Percentiles rank a stretch among this genome's conserved stretches.
phyloP scores from a whole-genome alignment of 2,329 filamentous ascomycete genomes.

The Fusarium clavum region DNA sequence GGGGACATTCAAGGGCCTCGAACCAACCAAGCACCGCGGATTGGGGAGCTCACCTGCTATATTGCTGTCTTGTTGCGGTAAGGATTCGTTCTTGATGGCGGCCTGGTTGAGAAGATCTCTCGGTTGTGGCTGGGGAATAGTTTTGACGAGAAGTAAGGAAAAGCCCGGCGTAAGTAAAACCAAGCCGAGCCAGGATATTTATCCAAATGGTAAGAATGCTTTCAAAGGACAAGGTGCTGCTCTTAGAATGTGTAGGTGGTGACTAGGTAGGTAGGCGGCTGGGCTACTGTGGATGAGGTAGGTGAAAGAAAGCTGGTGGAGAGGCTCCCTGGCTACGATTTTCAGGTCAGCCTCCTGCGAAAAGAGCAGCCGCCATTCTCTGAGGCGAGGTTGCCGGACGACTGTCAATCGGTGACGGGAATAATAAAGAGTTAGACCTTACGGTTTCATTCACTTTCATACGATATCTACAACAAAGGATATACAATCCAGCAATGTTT shows the following conservation, averaged over 20 bases:
- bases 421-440: not conserved
- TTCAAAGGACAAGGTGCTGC: constrained; percentile 10
- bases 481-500: not conserved
- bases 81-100: constrained; percentile 20
- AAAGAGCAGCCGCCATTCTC: constrained; percentile 6
- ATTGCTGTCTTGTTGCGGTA: constrained; percentile 22
- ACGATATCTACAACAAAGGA: not conserved
- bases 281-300: constrained; percentile 17
- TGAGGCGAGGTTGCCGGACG: constrained; percentile 17
- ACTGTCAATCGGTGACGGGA: constrained; percentile 26
- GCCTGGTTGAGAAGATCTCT: constrained; percentile 27
- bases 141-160: constrained; percentile 7
- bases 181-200: not conserved
- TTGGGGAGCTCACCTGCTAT: constrained; percentile 30
- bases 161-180: not conserved
- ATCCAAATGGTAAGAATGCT: constrained; percentile 1
- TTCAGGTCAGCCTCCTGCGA: not conserved
- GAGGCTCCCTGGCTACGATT: not conserved
- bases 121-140: constrained; percentile 36
- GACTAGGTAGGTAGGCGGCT: not conserved
- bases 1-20: constrained; percentile 28
- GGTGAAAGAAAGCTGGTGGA: not conserved
- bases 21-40: constrained; percentile 34
- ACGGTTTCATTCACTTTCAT: not conserved
- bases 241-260: constrained; percentile 17